These are phyloP conservation scores for Aureobasidium sp. DNA, from an alignment of 2,329 filamentous ascomycete genomes.

Conservation along the genomic window DNA sequence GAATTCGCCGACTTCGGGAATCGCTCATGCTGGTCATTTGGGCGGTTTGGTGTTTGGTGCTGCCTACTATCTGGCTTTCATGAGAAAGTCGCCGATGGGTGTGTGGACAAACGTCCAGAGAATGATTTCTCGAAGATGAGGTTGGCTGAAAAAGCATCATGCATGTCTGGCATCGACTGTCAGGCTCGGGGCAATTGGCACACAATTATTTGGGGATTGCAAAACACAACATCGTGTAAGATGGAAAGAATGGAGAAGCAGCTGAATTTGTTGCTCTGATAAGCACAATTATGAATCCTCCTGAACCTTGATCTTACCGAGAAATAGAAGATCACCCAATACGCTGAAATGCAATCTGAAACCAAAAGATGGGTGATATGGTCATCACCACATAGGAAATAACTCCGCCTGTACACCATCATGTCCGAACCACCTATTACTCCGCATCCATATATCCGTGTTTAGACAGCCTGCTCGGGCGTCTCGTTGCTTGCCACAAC, in stretches of 20 bases:
- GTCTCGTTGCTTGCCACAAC: constrained; percentile 82
- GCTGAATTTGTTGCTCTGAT: not conserved
- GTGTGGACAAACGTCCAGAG: constrained; percentile 1
- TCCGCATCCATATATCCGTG: not conserved
- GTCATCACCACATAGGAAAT: constrained; percentile 8
- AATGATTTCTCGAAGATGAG: not conserved
- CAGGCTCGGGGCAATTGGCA: not conserved
- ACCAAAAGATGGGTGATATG: constrained; percentile 11
- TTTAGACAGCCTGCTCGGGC: constrained; percentile 54
- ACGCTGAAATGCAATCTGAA: constrained; percentile 15
- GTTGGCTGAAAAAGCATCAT: not conserved
- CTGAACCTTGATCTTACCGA: not conserved
- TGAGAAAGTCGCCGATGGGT: constrained; percentile 7
- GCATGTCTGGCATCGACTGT: not conserved
- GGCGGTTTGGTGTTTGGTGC: constrained; percentile 37
- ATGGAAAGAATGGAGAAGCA: not conserved
- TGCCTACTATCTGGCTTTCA: constrained; percentile 5
- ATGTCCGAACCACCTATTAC: not conserved
- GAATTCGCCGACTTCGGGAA: constrained; percentile 23
- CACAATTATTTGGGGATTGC: too few species aligned
- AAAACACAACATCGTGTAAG: too few species aligned
- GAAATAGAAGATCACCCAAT: not conserved
- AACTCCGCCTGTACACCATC: constrained; percentile 5
- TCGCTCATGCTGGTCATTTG: constrained; percentile 40
- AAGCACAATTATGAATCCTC: not conserved